Evolutionary conservation across 176 grass and related monocot genomes (phyloP), one percentile per base, ranked within the genome.

Genomic region (Raddia guianensis): DNA sequence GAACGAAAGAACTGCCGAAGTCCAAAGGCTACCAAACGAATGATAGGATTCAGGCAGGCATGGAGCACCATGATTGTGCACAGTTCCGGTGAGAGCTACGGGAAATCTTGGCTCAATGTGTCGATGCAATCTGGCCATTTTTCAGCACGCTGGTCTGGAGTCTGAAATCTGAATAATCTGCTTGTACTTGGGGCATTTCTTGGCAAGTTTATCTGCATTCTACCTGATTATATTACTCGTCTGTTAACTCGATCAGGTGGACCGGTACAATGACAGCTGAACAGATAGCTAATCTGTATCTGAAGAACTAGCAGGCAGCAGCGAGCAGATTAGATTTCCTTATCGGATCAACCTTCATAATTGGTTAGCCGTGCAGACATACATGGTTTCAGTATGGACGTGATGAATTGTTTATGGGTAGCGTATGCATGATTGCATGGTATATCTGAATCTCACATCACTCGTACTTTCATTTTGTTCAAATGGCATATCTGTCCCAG

Each of bases 261-360:
- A 27, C 27, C 27, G 27, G 0, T 27, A 27, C 27, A 27, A 27
- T 27, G 27, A 27, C 27, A 27, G 27, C 27, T 27, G 27, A 27
- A 27, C 27, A 45, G 35, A 76, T 37, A 42, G 50, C 18, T 74
- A 51, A 49, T 78, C 66, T 70, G 62, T 70, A 8, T 61, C 5
- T 9, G 46, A 44, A 63, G 15, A 68, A 60, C 20, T 32, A 57
- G 16, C 11, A 44, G 13, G 6, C 18, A 5, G 45, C 18, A 5
- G 45, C 18, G 57, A 63, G 85, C 79, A 71, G 64, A 19, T 70
- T 56, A 35, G 12, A 68, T 88, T 73, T 88, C 68, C 59, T 88
- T 73, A 49, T 88, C 80, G 67, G 43, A 0, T 12, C 16, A 58
- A 32, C 74, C 54, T 9, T 66, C 18, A 1, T 6, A 44, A 83